phyloP scores from a whole-genome alignment of 2,329 filamentous ascomycete genomes.

The Colletotrichum magnum region DNA sequence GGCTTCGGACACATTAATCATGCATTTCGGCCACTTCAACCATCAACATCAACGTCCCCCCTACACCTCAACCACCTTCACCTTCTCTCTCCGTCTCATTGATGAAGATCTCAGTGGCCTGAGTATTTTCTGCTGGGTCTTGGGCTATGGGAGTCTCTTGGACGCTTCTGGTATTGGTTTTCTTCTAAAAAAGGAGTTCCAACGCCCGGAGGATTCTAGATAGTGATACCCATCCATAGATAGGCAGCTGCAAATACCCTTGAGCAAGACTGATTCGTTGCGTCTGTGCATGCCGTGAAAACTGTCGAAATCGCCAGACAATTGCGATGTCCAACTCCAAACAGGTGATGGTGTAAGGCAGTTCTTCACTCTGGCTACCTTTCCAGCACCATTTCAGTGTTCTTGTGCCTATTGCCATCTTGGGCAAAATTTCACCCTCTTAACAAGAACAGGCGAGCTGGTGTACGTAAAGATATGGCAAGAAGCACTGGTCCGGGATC shows the following conservation, averaged over 20 bases:
- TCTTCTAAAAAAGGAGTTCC: neutral
- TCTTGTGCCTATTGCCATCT: too few species aligned
- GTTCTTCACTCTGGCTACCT: too few species aligned
- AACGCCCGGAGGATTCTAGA: conserved; percentile 30
- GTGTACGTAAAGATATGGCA: neutral
- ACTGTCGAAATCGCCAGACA: neutral
- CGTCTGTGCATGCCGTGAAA: neutral
- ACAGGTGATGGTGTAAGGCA: too few species aligned
- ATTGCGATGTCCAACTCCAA: too few species aligned
- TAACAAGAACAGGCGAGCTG: too few species aligned
- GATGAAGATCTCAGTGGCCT: conserved; percentile 28
- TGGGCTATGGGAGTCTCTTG: conserved; percentile 32
- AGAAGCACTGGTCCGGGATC: conserved; percentile 16
- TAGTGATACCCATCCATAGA: conserved; percentile 33
- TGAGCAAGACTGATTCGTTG: conserved; percentile 27
- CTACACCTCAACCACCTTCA: neutral
- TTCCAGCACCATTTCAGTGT: too few species aligned
- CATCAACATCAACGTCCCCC: conserved; percentile 22
- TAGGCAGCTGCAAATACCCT: conserved; percentile 28
- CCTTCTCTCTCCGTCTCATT: conserved; percentile 17
- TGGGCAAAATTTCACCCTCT: too few species aligned
- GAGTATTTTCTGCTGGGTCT: conserved; percentile 20
- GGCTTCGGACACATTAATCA: conserved; percentile 41
- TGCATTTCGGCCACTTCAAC: conserved; percentile 34
- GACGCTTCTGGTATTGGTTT: conserved; percentile 31